Percentiles rank a stretch among this genome's conserved stretches.
Conservation (phyloP, 2,329 filamentous ascomycete species). For the Juglanconis juglandina region DNA sequence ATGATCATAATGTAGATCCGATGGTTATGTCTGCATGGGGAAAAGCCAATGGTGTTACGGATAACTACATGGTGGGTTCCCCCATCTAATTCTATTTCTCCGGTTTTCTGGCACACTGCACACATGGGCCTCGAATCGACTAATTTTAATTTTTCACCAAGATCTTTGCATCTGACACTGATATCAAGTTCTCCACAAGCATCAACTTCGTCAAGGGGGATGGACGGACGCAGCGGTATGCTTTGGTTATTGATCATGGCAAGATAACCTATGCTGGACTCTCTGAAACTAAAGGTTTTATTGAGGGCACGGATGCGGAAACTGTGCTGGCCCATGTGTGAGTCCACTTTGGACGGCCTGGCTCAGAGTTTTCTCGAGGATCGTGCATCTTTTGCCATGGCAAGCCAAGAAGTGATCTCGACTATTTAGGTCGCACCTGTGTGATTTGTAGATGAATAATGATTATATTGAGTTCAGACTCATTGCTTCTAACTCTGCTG, state of each 20-base stretch:
- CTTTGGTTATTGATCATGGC: slow-evolving; percentile 77
- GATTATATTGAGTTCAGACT: too few relatives aligned
- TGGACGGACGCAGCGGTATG: slow-evolving; percentile 69
- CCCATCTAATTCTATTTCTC: neutral
- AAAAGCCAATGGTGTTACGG: slow-evolving; percentile 78
- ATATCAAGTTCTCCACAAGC: slow-evolving; percentile 69
- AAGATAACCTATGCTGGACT: slow-evolving; percentile 82
- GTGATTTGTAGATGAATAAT: too few relatives aligned
- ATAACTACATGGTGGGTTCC: slow-evolving; percentile 56
- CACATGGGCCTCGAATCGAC: too few relatives aligned
- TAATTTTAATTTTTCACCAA: slow-evolving; percentile 22
- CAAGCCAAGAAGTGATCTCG: too few relatives aligned
- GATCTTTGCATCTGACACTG: slow-evolving; percentile 73
- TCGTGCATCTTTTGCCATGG: too few relatives aligned
- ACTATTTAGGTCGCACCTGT: too few relatives aligned
- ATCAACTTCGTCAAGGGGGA: slow-evolving; percentile 75
- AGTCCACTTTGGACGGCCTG: too few relatives aligned
- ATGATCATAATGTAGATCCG: slow-evolving; percentile 40
- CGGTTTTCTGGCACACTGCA: slow-evolving; percentile 1
- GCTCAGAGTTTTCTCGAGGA: too few relatives aligned
- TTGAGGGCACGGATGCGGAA: slow-evolving; percentile 50
- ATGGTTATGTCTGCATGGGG: slow-evolving; percentile 87
- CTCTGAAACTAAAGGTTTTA: slow-evolving; percentile 38
- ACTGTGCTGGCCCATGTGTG: slow-evolving; percentile 40
- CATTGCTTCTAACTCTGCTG: too few relatives aligned